phyloP scores from a whole-genome alignment of 1,284 basidiomycete species.

The Erythrobasidium hasegawianum region DNA sequence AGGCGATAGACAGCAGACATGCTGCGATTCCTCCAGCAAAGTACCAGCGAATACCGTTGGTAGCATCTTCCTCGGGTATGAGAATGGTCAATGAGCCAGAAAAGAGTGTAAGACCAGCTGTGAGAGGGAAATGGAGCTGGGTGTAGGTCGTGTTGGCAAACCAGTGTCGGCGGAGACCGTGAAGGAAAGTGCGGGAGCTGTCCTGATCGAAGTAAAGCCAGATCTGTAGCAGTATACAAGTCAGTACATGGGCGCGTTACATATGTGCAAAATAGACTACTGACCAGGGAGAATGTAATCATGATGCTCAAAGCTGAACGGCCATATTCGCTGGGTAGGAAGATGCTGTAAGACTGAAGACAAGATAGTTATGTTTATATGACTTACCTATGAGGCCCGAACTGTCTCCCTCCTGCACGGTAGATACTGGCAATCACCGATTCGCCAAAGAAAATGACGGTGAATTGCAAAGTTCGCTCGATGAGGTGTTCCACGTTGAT shows the following conservation, averaged over 20 bases:
- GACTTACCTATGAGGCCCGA: neutral
- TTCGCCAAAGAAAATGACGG: constrained; percentile 31
- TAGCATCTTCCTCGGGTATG: constrained; percentile 23
- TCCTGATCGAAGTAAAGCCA: constrained; percentile 45
- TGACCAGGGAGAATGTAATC: constrained; percentile 43
- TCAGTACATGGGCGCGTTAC: too few relatives aligned
- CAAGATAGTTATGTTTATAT: too few relatives aligned
- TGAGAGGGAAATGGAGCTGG: constrained; percentile 47
- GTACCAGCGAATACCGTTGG: constrained; percentile 44
- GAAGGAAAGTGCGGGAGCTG: constrained; percentile 45
- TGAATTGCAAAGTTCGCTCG: constrained; percentile 21
- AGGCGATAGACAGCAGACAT: constrained; percentile 41
- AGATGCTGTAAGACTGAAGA: too few relatives aligned
- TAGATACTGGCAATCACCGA: constrained; percentile 18
- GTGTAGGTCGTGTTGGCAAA: constrained; percentile 45
- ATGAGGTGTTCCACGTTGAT: constrained; percentile 29
- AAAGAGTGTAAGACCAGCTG: constrained; percentile 42
- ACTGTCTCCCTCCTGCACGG: neutral
- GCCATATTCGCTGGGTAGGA: constrained; percentile 9
- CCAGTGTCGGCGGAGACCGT: constrained; percentile 47
- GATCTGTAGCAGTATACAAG: too few relatives aligned
- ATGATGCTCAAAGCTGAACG: constrained; percentile 42
- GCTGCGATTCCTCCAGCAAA: constrained; percentile 41
- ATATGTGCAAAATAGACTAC: too few relatives aligned
- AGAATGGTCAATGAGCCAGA: neutral